Conservation (phyloP, 1,284 basidiomycete genomes). For the Inonotus obliquus region DNA sequence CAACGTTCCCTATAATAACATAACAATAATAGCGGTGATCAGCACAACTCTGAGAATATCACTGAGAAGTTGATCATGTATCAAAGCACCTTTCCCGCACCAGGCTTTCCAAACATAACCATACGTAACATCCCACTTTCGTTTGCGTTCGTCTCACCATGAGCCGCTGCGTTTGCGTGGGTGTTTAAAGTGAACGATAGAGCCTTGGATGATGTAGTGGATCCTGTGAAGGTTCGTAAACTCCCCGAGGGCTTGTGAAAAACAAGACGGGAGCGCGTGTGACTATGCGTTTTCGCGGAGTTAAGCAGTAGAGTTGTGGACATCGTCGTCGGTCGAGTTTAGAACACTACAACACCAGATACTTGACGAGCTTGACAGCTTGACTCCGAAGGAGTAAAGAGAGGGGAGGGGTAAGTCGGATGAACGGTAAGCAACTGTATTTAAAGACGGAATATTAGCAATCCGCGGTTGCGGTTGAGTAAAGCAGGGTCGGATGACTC, state of each 20-base stretch:
- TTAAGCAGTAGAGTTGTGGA: background rate
- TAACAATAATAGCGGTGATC: background rate
- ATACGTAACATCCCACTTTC: conserved; percentile 51
- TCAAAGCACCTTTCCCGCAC: conserved; percentile 52
- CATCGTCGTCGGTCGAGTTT: no score
- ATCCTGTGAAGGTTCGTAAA: conserved; percentile 34
- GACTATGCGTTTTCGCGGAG: background rate
- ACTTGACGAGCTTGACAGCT: background rate
- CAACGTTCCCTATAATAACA: conserved; percentile 52
- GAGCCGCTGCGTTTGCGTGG: conserved; percentile 27
- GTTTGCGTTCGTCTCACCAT: conserved; percentile 26
- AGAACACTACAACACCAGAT: no score
- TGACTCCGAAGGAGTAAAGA: background rate
- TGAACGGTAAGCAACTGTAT: background rate
- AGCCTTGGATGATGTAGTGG: conserved; percentile 38
- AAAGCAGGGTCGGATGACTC: background rate
- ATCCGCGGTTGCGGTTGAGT: background rate
- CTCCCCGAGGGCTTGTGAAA: background rate
- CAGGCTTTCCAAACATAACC: conserved; percentile 82
- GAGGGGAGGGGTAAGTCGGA: background rate
- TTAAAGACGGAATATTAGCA: background rate
- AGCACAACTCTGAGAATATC: background rate
- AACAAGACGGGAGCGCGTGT: background rate
- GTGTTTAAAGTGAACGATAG: conserved; percentile 50
- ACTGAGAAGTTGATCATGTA: conserved; percentile 9